A percentile compares a stretch with the other conserved stretches of the same genome.
Evolutionary conservation across 192 early-diverging fungal genomes (phyloP).

Genomic region (Lobosporangium transversale): DNA sequence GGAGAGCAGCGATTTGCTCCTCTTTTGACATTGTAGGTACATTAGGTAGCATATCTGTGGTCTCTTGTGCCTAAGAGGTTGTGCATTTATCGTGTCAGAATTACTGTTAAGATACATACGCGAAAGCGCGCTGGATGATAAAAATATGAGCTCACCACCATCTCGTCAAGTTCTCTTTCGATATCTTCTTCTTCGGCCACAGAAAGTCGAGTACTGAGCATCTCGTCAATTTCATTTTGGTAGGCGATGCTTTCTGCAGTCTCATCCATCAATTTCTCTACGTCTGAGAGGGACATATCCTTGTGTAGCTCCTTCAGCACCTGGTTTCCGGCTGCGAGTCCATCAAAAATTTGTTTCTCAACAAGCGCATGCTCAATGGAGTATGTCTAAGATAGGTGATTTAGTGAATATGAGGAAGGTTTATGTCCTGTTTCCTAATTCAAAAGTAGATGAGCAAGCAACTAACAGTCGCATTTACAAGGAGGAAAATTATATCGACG

Average conservation of each 20-base stretch:
- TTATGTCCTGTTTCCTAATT: too few relatives aligned
- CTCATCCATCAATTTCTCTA: slow-evolving; percentile 95
- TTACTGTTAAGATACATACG: too few relatives aligned
- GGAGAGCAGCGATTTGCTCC: neutral
- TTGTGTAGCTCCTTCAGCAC: slow-evolving; percentile 87
- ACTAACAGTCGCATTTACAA: too few relatives aligned
- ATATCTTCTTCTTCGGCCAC: slow-evolving; percentile 90
- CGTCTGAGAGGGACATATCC: slow-evolving; percentile 90
- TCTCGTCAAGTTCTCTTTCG: slow-evolving; percentile 77
- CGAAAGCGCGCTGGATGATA: too few relatives aligned
- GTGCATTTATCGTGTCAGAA: too few relatives aligned
- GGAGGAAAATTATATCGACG: too few relatives aligned
- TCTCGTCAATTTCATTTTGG: slow-evolving; percentile 90
- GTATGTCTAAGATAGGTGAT: slow-evolving; percentile 59
- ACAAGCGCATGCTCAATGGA: slow-evolving; percentile 94
- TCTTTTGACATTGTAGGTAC: neutral
- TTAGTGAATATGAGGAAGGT: too few relatives aligned
- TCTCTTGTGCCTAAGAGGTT: too few relatives aligned
- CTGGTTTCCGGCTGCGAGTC: slow-evolving; percentile 85
- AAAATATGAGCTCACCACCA: slow-evolving; percentile 23
- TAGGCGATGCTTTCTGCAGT: slow-evolving; percentile 96
- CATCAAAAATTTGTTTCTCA: slow-evolving; percentile 88
- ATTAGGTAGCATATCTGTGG: neutral
- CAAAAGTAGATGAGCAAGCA: too few relatives aligned
- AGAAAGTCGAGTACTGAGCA: slow-evolving; percentile 78